Percentiles rank a stretch among this genome's conserved stretches.
These are phyloP conservation scores for Pythium graminicola DNA, from an alignment of 352 stramenopile species.

Conservation along the genomic window DNA sequence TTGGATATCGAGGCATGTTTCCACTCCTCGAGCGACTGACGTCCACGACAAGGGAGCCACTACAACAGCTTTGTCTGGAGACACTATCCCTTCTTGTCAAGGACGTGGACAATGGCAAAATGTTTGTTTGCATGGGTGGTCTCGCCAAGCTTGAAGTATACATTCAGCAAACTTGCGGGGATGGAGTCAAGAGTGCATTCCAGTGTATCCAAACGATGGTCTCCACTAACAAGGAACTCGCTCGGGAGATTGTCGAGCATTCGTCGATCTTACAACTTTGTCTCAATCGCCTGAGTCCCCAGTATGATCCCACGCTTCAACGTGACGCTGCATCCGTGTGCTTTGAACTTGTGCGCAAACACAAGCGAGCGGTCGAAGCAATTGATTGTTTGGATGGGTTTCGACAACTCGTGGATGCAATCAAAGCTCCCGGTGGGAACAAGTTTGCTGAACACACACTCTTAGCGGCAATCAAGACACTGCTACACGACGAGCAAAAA, in stretches of 20 bases:
- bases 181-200: not conserved
- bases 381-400: not conserved
- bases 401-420: not conserved
- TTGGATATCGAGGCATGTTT: not conserved
- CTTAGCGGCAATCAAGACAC: not conserved
- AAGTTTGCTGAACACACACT: not conserved
- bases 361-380: not conserved
- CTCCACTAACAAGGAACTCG: not conserved
- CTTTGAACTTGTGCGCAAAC: not conserved
- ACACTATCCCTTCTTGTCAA: not conserved
- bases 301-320: not conserved
- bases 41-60: not conserved
- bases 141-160: not conserved
- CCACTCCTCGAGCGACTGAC: not conserved
- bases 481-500: not conserved
- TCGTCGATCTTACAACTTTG: not conserved
- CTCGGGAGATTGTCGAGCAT: not conserved
- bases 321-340: not conserved
- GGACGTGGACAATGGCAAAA: not conserved
- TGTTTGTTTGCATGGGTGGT: not conserved
- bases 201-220: not conserved
- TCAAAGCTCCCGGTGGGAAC: not conserved
- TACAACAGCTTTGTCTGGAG: not conserved
- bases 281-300: not conserved
- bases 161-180: not conserved